Percentiles rank a stretch among this genome's conserved stretches.
Evolutionary conservation across 2,329 filamentous ascomycete genomes (phyloP).

Genomic region (Xylaria arbuscula): DNA sequence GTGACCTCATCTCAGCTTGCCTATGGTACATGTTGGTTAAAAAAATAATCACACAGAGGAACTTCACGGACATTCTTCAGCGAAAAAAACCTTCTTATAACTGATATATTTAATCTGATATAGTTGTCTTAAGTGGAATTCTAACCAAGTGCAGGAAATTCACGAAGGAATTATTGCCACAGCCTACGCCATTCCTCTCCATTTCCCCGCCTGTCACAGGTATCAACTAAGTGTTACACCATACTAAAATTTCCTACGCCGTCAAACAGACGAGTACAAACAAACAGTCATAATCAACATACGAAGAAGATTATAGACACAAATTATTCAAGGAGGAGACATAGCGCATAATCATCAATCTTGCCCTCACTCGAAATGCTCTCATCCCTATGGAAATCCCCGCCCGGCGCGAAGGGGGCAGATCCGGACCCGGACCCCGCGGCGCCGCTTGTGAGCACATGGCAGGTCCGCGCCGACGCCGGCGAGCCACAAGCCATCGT

Average conservation of each 20-base stretch:
- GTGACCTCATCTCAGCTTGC: conserved; percentile 7
- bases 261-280: background rate
- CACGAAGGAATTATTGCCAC: background rate
- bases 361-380: conserved; percentile 36
- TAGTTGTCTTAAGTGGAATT: background rate
- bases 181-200: background rate
- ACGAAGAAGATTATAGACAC: background rate
- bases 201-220: background rate
- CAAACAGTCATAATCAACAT: background rate
- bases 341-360: background rate
- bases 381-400: conserved; percentile 43
- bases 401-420: conserved; percentile 36
- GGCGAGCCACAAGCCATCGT: conserved; percentile 65
- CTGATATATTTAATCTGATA: too few relatives aligned
- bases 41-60: background rate
- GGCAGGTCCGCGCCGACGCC: conserved; percentile 53
- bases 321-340: background rate
- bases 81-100: too few relatives aligned
- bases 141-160: background rate
- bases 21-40: background rate
- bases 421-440: conserved; percentile 43
- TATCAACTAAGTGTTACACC: background rate
- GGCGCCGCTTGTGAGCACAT: conserved; percentile 52
- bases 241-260: background rate
- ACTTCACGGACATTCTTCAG: background rate